A percentile compares a stretch with the other conserved stretches of the same genome.
These are phyloP conservation scores for Pilatotrama ljubarskyi DNA, from an alignment of 768 basidiomycete genomes.

Conservation along the genomic window DNA sequence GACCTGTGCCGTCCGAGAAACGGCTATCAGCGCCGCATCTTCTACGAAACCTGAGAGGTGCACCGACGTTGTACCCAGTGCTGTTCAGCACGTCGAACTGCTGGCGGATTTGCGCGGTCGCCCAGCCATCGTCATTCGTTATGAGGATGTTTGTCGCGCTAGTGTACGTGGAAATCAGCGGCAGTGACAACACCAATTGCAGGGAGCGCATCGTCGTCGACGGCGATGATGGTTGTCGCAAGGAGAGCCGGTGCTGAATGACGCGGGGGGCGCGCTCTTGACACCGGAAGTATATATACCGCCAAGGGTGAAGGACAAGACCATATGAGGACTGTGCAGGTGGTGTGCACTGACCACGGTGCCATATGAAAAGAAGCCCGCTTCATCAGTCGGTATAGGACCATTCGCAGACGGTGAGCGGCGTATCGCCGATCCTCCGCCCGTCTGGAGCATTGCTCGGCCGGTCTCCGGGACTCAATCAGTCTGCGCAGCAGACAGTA, in stretches of 20 bases:
- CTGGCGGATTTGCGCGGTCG: constrained; percentile 33
- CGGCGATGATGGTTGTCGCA: background rate
- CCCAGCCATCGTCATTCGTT: constrained; percentile 38
- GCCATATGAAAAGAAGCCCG: constrained; percentile 5
- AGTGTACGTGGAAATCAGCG: background rate
- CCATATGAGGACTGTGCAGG: background rate
- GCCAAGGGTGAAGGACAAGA: background rate
- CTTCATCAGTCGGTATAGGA: background rate
- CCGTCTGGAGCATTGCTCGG: background rate
- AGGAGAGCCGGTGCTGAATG: background rate
- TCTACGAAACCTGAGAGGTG: too few relatives aligned
- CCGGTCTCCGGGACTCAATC: too few relatives aligned
- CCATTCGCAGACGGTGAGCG: background rate
- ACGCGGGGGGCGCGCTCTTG: background rate
- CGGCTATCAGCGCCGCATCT: too few relatives aligned
- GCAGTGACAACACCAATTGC: background rate
- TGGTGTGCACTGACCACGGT: background rate
- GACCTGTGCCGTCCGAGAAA: constrained; percentile 19
- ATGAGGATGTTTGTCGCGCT: constrained; percentile 25
- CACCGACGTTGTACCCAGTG: constrained; percentile 30
- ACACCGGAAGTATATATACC: background rate
- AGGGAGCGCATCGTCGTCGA: background rate
- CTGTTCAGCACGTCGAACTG: constrained; percentile 28
- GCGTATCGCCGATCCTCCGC: background rate
- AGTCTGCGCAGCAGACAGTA: too few relatives aligned